A percentile compares a stretch with the other conserved stretches of the same genome.
phyloP scores from a whole-genome alignment of 306 rosid genomes.

The Vicia villosa region DNA sequence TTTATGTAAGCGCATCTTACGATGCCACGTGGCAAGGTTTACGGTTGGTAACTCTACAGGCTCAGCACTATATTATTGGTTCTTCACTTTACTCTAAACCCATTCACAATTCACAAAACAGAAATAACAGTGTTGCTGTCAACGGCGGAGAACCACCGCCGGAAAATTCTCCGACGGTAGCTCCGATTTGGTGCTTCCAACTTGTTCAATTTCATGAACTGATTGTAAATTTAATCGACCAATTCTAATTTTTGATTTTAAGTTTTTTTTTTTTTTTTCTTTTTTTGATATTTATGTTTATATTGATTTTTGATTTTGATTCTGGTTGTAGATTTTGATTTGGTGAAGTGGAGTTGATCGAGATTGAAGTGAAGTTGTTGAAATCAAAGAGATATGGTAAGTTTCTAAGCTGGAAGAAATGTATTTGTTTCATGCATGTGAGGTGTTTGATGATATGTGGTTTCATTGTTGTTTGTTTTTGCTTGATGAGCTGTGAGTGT shows the following conservation, averaged over 20 bases:
- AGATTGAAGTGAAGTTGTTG: constrained; percentile 8
- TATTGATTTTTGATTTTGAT: constrained; percentile 15
- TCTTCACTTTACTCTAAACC: not conserved
- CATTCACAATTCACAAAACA: constrained; percentile 18
- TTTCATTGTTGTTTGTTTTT: constrained; percentile 1
- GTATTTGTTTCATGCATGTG: constrained; percentile 29
- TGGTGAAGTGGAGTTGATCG: constrained; percentile 26
- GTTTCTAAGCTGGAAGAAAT: not conserved
- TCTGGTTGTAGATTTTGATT: constrained; percentile 15
- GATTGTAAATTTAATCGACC: constrained; percentile 38
- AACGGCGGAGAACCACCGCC: constrained; percentile 44
- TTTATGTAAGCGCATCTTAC: not conserved
- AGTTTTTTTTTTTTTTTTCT: not conserved
- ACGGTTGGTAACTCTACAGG: not conserved
- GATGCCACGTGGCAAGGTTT: constrained; percentile 13
- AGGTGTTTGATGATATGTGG: not conserved
- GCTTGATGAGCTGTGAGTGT: not conserved
- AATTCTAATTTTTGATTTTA: constrained; percentile 35
- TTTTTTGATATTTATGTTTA: not conserved
- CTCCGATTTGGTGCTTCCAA: constrained; percentile 30
- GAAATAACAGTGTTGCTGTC: constrained; percentile 22
- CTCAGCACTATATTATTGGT: constrained; percentile 31
- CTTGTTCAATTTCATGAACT: not conserved
- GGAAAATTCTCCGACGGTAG: constrained; percentile 40
- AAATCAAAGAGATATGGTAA: constrained; percentile 30